These are phyloP conservation scores for Myochromella boudieri DNA, from an alignment of 768 basidiomycete species.

Conservation along the genomic window DNA sequence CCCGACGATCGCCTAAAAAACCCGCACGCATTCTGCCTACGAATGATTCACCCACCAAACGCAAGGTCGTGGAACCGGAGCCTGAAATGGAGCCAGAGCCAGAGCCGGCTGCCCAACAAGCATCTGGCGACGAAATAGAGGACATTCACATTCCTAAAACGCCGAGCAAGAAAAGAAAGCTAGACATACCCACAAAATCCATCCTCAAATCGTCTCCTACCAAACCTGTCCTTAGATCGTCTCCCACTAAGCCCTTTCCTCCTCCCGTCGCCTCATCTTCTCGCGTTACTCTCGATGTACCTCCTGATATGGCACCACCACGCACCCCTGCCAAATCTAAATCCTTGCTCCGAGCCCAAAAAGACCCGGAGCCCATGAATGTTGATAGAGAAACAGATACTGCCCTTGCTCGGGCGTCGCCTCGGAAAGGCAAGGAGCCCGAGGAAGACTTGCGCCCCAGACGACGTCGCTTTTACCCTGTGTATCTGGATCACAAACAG, in stretches of 20 bases:
- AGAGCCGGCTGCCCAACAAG: neutral
- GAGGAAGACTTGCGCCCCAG: conserved; percentile 17
- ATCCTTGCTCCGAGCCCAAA: conserved; percentile 1
- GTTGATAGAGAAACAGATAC: conserved; percentile 11
- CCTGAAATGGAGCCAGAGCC: neutral
- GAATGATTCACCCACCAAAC: conserved; percentile 39
- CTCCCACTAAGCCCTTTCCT: conserved; percentile 2
- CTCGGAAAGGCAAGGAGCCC: conserved; percentile 17
- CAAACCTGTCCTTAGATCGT: conserved; percentile 10
- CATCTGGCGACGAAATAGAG: conserved; percentile 27
- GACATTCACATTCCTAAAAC: conserved; percentile 33
- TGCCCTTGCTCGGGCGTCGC: conserved; percentile 16
- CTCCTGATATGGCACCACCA: neutral
- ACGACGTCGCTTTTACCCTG: conserved; percentile 43
- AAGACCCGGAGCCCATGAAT: conserved; percentile 4
- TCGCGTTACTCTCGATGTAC: conserved; percentile 4
- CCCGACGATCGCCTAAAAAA: conserved; percentile 23
- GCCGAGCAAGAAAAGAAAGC: conserved; percentile 41
- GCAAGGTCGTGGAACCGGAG: conserved; percentile 16
- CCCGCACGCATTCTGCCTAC: conserved; percentile 31
- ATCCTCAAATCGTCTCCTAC: conserved; percentile 4
- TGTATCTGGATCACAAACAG: conserved; percentile 49
- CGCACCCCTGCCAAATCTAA: conserved; percentile 1
- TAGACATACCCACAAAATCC: conserved; percentile 20
- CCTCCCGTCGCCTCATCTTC: conserved; percentile 17